These are phyloP conservation scores for Handroanthus guayacan DNA, from an alignment of 257 asterid species.

Conservation along the genomic window DNA sequence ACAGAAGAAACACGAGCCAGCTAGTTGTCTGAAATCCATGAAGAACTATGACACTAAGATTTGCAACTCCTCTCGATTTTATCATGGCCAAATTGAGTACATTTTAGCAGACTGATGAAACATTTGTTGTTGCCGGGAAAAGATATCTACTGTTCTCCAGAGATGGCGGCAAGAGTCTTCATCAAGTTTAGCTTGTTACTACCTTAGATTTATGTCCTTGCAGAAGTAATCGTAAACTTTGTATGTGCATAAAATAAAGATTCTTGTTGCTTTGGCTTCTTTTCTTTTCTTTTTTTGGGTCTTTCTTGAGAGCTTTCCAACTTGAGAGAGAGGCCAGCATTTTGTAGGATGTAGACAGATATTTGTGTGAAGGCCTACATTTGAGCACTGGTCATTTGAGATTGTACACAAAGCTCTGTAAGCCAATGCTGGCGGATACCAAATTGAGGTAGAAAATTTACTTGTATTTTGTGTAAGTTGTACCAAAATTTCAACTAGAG, in stretches of 20 bases:
- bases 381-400: background rate
- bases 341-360: conserved; percentile 38
- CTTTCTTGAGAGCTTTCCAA: conserved; percentile 31
- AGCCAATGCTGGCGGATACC: background rate
- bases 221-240: conserved; percentile 32
- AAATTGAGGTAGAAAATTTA: background rate
- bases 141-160: conserved; percentile 19
- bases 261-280: conserved; percentile 20
- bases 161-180: conserved; percentile 33
- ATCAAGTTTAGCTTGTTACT: conserved; percentile 32
- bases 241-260: conserved; percentile 44
- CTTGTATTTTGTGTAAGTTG: background rate
- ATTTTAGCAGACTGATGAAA: conserved; percentile 28
- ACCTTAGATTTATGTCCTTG: conserved; percentile 25
- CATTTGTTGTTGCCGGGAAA: conserved; percentile 24
- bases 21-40: conserved; percentile 34
- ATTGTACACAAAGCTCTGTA: conserved; percentile 5
- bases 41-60: conserved; percentile 22
- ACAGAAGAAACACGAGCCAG: conserved; percentile 57
- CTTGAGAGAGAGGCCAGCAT: conserved; percentile 34
- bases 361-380: conserved; percentile 27
- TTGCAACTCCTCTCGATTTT: conserved; percentile 23
- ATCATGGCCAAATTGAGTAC: conserved; percentile 28
- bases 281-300: background rate
- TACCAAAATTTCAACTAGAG: too few relatives aligned